These are phyloP conservation scores for Exophiala sideris DNA, from an alignment of 2,329 filamentous ascomycete species.

Conservation along the genomic window DNA sequence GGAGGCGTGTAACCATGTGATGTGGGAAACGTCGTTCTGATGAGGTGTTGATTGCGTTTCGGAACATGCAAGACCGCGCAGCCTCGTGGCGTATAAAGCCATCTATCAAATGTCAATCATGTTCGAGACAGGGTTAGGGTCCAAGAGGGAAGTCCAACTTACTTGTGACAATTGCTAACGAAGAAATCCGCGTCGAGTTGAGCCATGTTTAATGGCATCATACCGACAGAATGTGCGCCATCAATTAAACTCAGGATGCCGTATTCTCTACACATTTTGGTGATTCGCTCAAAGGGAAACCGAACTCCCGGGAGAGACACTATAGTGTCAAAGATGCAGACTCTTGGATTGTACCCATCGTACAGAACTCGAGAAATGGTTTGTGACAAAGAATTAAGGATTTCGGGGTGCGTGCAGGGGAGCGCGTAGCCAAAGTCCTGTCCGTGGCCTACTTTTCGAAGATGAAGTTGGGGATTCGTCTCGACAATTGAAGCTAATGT, in stretches of 20 bases:
- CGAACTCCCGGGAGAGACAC: constrained; percentile 73
- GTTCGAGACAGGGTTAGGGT: background rate
- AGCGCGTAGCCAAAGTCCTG: constrained; percentile 51
- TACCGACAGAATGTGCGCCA: constrained; percentile 79
- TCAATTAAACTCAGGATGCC: constrained; percentile 74
- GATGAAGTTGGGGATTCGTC: constrained; percentile 48
- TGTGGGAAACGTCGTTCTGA: constrained; percentile 73
- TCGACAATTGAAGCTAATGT: constrained; percentile 71
- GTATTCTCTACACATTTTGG: constrained; percentile 61
- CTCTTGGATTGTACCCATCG: constrained; percentile 59
- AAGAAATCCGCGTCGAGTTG: constrained; percentile 78
- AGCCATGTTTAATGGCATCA: constrained; percentile 67
- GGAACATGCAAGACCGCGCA: constrained; percentile 81
- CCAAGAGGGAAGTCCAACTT: constrained; percentile 11
- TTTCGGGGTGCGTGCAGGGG: constrained; percentile 66
- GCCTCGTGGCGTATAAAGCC: constrained; percentile 76
- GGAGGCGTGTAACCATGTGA: constrained; percentile 69
- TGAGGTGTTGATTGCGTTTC: constrained; percentile 67
- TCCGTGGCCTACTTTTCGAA: constrained; percentile 50
- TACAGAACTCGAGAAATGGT: constrained; percentile 54
- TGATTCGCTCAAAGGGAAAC: constrained; percentile 72
- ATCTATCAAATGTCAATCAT: constrained; percentile 39
- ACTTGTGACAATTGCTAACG: constrained; percentile 79
- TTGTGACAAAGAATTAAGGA: constrained; percentile 60
- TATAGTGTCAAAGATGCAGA: constrained; percentile 77